These are phyloP conservation scores for Bocquillonia castaneifolia DNA, from an alignment of 441 rosid species.

Conservation along the genomic window DNA sequence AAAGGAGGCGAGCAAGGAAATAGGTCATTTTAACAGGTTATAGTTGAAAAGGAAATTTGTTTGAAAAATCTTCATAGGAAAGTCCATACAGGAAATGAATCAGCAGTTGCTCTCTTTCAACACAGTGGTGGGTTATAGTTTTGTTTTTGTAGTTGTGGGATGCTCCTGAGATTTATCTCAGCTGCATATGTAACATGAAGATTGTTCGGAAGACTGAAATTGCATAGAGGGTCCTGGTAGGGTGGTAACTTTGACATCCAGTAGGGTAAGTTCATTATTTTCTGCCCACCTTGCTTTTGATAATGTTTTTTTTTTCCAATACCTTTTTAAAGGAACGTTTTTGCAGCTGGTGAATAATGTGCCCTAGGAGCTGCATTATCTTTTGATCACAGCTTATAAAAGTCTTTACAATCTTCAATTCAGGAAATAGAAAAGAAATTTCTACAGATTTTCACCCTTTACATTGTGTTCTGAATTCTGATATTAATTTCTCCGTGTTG, in stretches of 20 bases:
- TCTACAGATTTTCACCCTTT: no score
- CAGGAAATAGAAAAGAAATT: constrained; percentile 3
- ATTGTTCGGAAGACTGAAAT: constrained; percentile 6
- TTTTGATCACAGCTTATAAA: constrained; percentile 3
- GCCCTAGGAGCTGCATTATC: constrained; percentile 6
- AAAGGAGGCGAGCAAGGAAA: constrained; percentile 26
- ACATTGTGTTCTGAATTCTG: not conserved
- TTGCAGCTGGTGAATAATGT: constrained; percentile 2
- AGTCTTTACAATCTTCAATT: constrained; percentile 6
- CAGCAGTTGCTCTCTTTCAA: not conserved
- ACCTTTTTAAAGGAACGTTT: not conserved
- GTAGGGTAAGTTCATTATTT: constrained; percentile 6
- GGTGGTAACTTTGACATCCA: constrained; percentile 10
- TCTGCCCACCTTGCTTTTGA: constrained; percentile 12
- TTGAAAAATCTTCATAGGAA: not conserved
- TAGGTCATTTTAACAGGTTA: not conserved
- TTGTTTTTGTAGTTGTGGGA: constrained; percentile 7
- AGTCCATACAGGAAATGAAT: constrained; percentile 14
- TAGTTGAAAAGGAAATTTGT: not conserved
- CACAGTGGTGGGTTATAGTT: constrained; percentile 8
- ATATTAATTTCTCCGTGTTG: not conserved
- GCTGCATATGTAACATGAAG: constrained; percentile 10
- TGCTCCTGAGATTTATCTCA: constrained; percentile 10
- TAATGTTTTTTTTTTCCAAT: not conserved
- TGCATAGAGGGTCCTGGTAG: constrained; percentile 2